Conservation (phyloP, 2,329 filamentous ascomycete species). For the Mariannaea elegans region DNA sequence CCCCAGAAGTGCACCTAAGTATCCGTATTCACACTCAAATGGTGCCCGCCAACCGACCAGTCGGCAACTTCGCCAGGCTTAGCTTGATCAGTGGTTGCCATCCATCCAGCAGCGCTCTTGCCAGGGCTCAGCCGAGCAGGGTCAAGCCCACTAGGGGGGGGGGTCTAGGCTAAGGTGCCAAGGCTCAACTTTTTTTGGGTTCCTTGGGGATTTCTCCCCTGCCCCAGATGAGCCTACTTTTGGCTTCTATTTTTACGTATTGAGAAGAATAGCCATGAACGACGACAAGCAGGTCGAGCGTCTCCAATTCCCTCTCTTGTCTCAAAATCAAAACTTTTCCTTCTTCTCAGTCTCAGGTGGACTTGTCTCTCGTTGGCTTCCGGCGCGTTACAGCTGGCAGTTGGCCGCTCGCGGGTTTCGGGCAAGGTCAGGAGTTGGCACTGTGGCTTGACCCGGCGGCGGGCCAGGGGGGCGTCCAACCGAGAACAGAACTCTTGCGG, state of each 20-base stretch:
- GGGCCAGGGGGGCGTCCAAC: constrained; percentile 8
- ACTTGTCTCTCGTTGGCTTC: neutral
- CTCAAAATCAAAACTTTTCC: too few species aligned
- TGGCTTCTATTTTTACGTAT: constrained; percentile 20
- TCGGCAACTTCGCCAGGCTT: constrained; percentile 3
- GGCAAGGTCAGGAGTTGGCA: constrained; percentile 26
- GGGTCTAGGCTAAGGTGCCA: constrained; percentile 6
- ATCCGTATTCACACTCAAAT: neutral
- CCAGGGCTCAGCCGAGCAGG: constrained; percentile 32
- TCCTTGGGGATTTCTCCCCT: constrained; percentile 16
- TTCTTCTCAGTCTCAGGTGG: too few species aligned
- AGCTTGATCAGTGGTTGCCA: neutral
- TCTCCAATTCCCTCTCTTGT: too few species aligned
- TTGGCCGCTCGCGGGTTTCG: constrained; percentile 21
- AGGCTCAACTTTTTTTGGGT: constrained; percentile 10
- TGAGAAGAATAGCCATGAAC: too few species aligned
- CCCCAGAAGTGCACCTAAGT: too few species aligned
- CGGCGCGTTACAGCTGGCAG: constrained; percentile 19
- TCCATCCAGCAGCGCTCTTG: neutral
- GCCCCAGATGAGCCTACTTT: constrained; percentile 7
- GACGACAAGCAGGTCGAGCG: too few species aligned
- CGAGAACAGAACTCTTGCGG: neutral
- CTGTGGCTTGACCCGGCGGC: constrained; percentile 20
- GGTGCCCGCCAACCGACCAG: neutral
- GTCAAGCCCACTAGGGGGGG: constrained; percentile 12